These are phyloP conservation scores for Hamamelis virginiana DNA, from an alignment of 164 flowering plant genomes.

Conservation along the genomic window DNA sequence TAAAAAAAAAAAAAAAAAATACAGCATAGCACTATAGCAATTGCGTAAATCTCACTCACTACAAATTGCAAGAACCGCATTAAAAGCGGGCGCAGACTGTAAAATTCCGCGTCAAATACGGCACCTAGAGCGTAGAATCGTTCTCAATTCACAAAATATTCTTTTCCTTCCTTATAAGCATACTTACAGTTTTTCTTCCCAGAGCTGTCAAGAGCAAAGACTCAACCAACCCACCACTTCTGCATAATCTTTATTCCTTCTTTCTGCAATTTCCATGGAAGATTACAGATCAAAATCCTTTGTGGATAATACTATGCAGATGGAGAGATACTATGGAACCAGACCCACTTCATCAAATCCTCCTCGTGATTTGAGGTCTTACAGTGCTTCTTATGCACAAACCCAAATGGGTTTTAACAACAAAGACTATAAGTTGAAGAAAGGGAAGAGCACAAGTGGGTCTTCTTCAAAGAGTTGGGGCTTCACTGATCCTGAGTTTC, in stretches of 20 bases:
- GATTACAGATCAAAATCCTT: slow-evolving; percentile 54
- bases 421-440: slow-evolving; percentile 35
- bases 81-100: neutral
- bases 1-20: too few species aligned
- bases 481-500: slow-evolving; percentile 51
- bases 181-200: too few species aligned
- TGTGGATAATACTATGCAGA: slow-evolving; percentile 38
- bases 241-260: neutral
- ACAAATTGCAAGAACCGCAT: neutral
- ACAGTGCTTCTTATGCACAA: slow-evolving; percentile 36
- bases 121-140: neutral
- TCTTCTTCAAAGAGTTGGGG: slow-evolving; percentile 34
- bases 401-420: slow-evolving; percentile 21
- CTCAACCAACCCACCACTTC: slow-evolving; percentile 4
- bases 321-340: slow-evolving; percentile 25
- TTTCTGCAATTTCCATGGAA: slow-evolving; percentile 35
- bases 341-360: slow-evolving; percentile 13
- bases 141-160: too few species aligned
- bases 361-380: slow-evolving; percentile 30
- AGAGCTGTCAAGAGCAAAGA: too few species aligned
- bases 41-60: too few species aligned
- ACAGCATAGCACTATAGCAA: too few species aligned
- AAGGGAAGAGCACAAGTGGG: slow-evolving; percentile 31
- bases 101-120: slow-evolving; percentile 18
- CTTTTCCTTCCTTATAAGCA: too few species aligned